Conservation (phyloP, 208 protist species). For the Jaenimonas drosophilae region DNA sequence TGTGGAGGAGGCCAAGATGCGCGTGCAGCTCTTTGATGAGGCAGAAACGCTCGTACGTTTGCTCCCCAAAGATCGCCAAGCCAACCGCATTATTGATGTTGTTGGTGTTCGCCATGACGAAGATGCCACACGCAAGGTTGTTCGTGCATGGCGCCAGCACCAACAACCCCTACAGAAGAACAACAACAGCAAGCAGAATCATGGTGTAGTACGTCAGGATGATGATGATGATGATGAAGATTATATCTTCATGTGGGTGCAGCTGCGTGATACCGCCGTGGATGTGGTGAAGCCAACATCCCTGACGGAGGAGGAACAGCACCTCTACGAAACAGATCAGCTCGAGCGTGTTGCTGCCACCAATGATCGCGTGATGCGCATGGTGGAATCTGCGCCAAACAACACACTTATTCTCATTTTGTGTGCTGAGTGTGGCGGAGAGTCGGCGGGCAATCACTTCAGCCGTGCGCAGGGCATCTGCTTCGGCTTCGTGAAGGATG, state of each 20-base stretch:
- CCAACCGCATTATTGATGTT: constrained; percentile 26
- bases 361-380: constrained; percentile 56
- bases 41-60: constrained; percentile 17
- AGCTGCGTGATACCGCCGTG: constrained; percentile 26
- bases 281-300: not conserved
- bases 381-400: constrained; percentile 58
- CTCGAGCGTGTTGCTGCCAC: constrained; percentile 25
- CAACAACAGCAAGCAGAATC: not conserved
- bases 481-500: constrained; percentile 79
- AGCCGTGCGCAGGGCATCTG: constrained; percentile 36
- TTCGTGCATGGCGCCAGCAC: constrained; percentile 40
- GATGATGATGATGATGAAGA: constrained; percentile 1
- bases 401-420: constrained; percentile 61
- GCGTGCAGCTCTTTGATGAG: constrained; percentile 62
- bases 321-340: constrained; percentile 18
- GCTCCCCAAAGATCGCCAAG: too few species aligned
- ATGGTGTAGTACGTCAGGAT: not conserved
- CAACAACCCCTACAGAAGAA: not conserved
- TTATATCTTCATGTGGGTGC: constrained; percentile 53
- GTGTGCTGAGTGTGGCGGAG: constrained; percentile 19
- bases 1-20: too few species aligned
- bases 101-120: constrained; percentile 62
- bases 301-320: not conserved
- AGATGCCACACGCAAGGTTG: constrained; percentile 60
- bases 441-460: constrained; percentile 28